Evolutionary conservation across 2,329 filamentous ascomycete genomes (phyloP).

Genomic region (Raffaelea ambrosiae): DNA sequence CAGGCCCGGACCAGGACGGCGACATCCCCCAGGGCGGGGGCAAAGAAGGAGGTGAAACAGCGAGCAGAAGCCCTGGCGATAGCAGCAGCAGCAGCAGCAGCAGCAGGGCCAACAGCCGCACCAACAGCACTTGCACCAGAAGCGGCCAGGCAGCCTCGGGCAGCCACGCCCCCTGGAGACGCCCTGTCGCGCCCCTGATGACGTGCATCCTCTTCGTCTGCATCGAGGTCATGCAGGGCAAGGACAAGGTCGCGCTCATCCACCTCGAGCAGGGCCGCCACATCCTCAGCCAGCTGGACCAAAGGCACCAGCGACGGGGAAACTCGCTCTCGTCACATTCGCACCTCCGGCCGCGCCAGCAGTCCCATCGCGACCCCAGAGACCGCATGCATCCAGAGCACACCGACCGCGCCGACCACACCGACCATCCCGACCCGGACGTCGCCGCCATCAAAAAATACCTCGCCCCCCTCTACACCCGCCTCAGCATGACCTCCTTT

Average conservation of each 20-base stretch:
- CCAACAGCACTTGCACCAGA: too few relatives aligned
- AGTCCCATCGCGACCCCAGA: too few relatives aligned
- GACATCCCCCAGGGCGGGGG: too few relatives aligned
- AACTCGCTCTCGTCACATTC: too few relatives aligned
- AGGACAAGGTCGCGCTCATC: constrained; percentile 34
- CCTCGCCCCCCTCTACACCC: constrained; percentile 34
- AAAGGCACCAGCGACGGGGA: too few relatives aligned
- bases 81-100: neutral
- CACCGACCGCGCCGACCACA: constrained; percentile 11
- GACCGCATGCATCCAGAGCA: too few relatives aligned
- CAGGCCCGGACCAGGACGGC: too few relatives aligned
- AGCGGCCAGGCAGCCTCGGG: too few relatives aligned
- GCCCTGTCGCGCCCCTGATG: constrained; percentile 8
- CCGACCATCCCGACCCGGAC: constrained; percentile 16
- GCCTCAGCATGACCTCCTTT: constrained; percentile 31
- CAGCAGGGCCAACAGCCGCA: neutral
- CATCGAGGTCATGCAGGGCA: constrained; percentile 44
- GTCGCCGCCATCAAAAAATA: constrained; percentile 29
- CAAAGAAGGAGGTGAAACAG: too few relatives aligned
- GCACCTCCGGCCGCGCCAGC: too few relatives aligned
- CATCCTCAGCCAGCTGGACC: constrained; percentile 26
- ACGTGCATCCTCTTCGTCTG: constrained; percentile 28
- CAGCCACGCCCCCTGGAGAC: neutral
- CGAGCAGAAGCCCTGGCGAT: too few relatives aligned
- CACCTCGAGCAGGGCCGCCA: constrained; percentile 35